Evolutionary conservation across 192 early-diverging fungal genomes (phyloP).

Genomic region (Coemansia sp.): DNA sequence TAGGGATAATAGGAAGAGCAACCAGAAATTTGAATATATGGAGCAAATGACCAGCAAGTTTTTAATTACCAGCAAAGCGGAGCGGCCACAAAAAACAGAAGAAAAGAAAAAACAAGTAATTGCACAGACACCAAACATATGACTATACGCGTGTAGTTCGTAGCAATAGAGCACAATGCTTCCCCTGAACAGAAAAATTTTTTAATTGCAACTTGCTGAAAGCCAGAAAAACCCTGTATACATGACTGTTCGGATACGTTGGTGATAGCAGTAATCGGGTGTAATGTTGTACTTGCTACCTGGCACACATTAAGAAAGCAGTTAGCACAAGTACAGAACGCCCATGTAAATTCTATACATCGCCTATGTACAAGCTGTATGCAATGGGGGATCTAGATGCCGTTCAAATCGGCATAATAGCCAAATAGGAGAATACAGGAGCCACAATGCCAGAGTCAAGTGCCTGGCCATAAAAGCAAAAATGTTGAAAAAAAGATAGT

Average conservation of each 20-base stretch:
- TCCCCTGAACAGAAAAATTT: slow-evolving; percentile 2
- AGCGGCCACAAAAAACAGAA: background rate
- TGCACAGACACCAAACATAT: background rate
- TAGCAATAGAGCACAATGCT: slow-evolving; percentile 3
- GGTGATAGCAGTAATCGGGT: background rate
- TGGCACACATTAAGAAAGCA: slow-evolving; percentile 7
- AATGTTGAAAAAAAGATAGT: background rate
- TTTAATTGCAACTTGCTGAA: background rate
- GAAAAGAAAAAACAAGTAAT: background rate
- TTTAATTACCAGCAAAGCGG: background rate
- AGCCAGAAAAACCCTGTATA: background rate
- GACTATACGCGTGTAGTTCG: slow-evolving; percentile 3
- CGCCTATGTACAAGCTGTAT: background rate
- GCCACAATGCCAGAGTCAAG: background rate
- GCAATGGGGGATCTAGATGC: background rate
- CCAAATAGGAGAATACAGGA: background rate
- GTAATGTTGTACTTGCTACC: background rate
- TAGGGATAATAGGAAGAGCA: background rate
- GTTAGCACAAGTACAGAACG: background rate
- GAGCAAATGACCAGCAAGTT: background rate
- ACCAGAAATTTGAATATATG: background rate
- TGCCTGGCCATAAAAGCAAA: background rate
- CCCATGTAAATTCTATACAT: background rate
- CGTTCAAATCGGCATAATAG: background rate
- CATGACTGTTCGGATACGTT: background rate